phyloP scores from a whole-genome alignment of 805 yeast species.

The Yamadazyma olivae region DNA sequence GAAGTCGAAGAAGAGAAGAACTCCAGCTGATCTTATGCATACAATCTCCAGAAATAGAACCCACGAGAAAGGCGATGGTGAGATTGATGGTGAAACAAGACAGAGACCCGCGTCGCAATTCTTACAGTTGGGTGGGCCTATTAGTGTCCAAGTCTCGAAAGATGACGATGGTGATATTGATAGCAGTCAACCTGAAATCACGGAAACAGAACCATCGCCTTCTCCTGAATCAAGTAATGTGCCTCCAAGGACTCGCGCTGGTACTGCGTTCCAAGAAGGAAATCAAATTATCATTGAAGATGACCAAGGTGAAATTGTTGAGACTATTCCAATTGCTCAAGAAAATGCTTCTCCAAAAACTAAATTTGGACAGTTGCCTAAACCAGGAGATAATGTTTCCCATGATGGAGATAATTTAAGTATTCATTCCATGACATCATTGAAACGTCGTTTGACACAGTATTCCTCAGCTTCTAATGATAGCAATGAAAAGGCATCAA shows the following conservation, averaged over 20 bases:
- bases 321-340: conserved; percentile 36
- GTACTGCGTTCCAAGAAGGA: conserved; percentile 61
- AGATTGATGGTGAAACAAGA: conserved; percentile 17
- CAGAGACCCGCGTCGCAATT: conserved; percentile 39
- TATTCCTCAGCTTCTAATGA: conserved; percentile 22
- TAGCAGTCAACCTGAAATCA: neutral
- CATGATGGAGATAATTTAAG: conserved; percentile 20
- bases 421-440: conserved; percentile 40
- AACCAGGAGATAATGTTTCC: neutral
- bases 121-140: conserved; percentile 35
- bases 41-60: conserved; percentile 23
- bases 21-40: conserved; percentile 27
- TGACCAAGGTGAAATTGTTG: conserved; percentile 76
- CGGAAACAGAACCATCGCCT: neutral
- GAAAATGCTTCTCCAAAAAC: neutral
- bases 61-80: conserved; percentile 15
- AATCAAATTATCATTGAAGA: conserved; percentile 72
- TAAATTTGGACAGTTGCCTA: too few relatives aligned
- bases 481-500: neutral
- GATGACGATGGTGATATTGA: conserved; percentile 5
- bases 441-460: conserved; percentile 33
- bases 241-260: conserved; percentile 2
- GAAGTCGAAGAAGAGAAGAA: conserved; percentile 19
- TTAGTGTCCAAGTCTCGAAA: neutral
- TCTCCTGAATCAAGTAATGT: neutral